Evolutionary conservation across 768 basidiomycete genomes (phyloP), one percentile per base, ranked within the genome.

Genomic region (Dacryopinax primogenitus): DNA sequence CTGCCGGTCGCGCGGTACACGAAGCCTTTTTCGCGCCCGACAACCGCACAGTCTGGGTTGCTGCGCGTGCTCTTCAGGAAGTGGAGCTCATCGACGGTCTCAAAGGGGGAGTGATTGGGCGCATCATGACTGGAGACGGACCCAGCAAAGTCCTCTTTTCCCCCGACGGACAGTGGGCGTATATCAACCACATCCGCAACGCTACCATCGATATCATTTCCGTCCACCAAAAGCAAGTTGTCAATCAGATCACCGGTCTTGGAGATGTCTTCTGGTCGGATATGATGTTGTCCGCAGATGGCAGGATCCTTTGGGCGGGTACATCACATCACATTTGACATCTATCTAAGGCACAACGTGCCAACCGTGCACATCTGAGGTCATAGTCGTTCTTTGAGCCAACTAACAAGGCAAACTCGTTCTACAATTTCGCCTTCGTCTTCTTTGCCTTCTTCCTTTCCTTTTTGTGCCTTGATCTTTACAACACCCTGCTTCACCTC

Each of bases 401-500:
- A 92, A 28, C 74, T 72, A 1, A 87, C 77, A 63, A 91, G 77
- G 65, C 84, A 83, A 3, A 74, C 76, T 37, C 88, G 78, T 74
- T 78, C 79, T 30, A 92, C 83, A 70, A 84, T 80, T 23, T 79
- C 79, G 0, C 89, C 90, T 62, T 74, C 74, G 71, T 84, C 84
- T 66, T 86, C 83, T 18, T 78, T 78, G 34, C 79, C 80, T 71
- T 81, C 83, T 36, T 83, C 80, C 70, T 83, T 82, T 58, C 77
- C 76, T 16, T 68, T 70, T 74, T 98, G 95, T 74, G 94, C 87
- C 78, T 97, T 97, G 65, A 99, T 89, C 36, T 86, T 83, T 33
- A 96, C 92, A 37, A 88, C 76, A 2, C 95, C 96, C 51, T 83
- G 81, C 71, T 84, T 85, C 65, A 92, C 77, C 77, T 99, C 95